A percentile compares a stretch with the other conserved stretches of the same genome.
Evolutionary conservation across 805 yeast genomes (phyloP).

Genomic region (Candida oleophila): DNA sequence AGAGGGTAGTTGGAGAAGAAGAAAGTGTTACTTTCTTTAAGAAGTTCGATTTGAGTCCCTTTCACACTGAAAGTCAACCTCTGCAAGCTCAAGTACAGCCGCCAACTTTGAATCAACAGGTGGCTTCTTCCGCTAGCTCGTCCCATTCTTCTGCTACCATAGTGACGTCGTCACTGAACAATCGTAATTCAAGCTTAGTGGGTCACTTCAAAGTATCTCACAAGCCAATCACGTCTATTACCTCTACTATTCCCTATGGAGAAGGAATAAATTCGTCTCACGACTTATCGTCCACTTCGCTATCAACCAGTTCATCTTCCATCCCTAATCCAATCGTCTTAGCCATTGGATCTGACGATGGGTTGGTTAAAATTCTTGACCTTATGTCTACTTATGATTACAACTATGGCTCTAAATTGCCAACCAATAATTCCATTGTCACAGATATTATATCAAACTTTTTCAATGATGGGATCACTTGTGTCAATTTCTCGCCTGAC

Average conservation of each 20-base stretch:
- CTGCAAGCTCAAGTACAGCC: neutral
- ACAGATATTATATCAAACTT: slow-evolving; percentile 61
- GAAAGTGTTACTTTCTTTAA: slow-evolving; percentile 34
- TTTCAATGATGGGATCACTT: slow-evolving; percentile 60
- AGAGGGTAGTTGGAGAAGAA: slow-evolving; percentile 25
- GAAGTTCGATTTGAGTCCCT: slow-evolving; percentile 34
- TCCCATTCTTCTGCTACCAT: slow-evolving; percentile 2
- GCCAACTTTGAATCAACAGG: slow-evolving; percentile 6
- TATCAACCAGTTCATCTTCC: neutral
- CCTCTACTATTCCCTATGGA: slow-evolving; percentile 28
- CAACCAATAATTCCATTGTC: slow-evolving; percentile 23
- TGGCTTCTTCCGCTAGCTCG: neutral
- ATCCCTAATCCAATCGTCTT: slow-evolving; percentile 41
- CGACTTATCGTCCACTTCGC: neutral
- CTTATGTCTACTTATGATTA: slow-evolving; percentile 31
- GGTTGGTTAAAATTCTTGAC: slow-evolving; percentile 58
- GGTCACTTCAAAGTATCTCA: slow-evolving; percentile 65
- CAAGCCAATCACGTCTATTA: slow-evolving; percentile 52
- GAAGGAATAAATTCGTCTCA: neutral
- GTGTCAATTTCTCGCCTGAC: slow-evolving; percentile 48
- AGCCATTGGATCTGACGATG: slow-evolving; percentile 64
- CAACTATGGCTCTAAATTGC: slow-evolving; percentile 24
- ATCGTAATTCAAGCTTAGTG: slow-evolving; percentile 22
- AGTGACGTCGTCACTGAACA: neutral
- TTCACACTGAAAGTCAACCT: slow-evolving; percentile 13